phyloP scores from a whole-genome alignment of 2,329 filamentous ascomycete genomes.

The Verticillium zaregamsianum region DNA sequence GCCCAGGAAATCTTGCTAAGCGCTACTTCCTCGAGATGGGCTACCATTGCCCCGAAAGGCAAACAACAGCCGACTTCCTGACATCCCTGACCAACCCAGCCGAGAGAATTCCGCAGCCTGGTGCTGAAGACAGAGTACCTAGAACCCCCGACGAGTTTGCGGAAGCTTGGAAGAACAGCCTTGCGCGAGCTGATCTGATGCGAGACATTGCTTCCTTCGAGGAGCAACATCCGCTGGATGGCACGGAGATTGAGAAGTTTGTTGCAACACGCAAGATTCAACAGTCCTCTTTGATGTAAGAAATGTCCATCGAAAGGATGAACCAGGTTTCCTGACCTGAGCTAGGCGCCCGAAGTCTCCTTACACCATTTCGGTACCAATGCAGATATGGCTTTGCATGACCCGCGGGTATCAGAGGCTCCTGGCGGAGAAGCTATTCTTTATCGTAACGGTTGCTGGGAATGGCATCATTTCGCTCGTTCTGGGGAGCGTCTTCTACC shows the following conservation, averaged over 20 bases:
- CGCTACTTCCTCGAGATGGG: conserved; percentile 60
- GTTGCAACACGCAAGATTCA: conserved; percentile 1
- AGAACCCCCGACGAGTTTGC: conserved; percentile 49
- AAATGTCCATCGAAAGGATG: conserved; percentile 33
- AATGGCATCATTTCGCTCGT: conserved; percentile 38
- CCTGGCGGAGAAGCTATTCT: conserved; percentile 61
- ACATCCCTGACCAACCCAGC: conserved; percentile 63
- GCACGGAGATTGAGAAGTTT: conserved; percentile 3
- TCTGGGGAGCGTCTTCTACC: conserved; percentile 63
- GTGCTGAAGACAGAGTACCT: conserved; percentile 52
- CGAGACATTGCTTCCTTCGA: conserved; percentile 4
- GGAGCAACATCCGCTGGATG: conserved; percentile 6
- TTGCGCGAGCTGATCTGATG: conserved; percentile 2
- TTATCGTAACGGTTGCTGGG: conserved; percentile 52
- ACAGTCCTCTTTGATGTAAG: conserved; percentile 50
- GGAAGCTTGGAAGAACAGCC: conserved; percentile 4
- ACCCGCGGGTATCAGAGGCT: conserved; percentile 49
- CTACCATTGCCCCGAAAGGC: conserved; percentile 32
- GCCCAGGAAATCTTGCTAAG: conserved; percentile 50
- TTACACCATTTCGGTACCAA: conserved; percentile 59
- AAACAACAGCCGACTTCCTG: conserved; percentile 68
- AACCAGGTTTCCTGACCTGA: not conserved
- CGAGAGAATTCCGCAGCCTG: conserved; percentile 54
- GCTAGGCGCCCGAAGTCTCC: conserved; percentile 24
- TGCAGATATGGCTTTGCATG: conserved; percentile 55